A percentile compares a stretch with the other conserved stretches of the same genome.
These are phyloP conservation scores for Protomyces arabidopsidicola DNA, from an alignment of 1,139 yeast genomes.

Conservation along the genomic window DNA sequence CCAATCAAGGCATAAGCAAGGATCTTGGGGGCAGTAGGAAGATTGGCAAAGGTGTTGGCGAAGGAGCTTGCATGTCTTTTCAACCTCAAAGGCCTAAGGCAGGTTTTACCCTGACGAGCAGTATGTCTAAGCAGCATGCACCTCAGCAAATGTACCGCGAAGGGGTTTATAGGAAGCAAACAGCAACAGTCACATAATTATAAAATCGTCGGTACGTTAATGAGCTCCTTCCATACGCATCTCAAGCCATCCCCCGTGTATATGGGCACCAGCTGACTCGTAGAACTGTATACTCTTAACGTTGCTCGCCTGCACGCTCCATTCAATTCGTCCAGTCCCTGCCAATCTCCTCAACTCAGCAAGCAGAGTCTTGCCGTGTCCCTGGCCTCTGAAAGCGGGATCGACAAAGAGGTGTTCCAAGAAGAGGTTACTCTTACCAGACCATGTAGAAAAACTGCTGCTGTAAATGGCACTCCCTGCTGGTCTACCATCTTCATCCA, in stretches of 20 bases:
- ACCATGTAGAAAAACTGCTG: conserved; percentile 2
- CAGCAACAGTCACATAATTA: neutral
- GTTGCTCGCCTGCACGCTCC: conserved; percentile 7
- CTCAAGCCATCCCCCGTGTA: conserved; percentile 8
- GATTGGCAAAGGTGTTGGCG: conserved; percentile 9
- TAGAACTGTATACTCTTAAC: neutral
- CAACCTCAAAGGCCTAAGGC: neutral
- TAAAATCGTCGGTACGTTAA: neutral
- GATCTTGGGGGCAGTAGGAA: conserved; percentile 13
- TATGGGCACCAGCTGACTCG: neutral
- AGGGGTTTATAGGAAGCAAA: neutral
- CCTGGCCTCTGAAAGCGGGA: conserved; percentile 1
- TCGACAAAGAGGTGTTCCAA: conserved; percentile 11
- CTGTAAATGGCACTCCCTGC: conserved; percentile 1
- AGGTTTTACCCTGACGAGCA: neutral
- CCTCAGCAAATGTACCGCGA: neutral
- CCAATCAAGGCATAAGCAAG: conserved; percentile 9
- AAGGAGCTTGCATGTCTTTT: neutral
- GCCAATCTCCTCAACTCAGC: neutral
- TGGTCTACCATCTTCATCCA: neutral
- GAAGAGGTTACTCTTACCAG: conserved; percentile 1
- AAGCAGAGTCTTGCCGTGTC: neutral
- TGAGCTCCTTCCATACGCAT: neutral
- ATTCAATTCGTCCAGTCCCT: neutral
- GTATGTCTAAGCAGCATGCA: neutral